phyloP scores from a whole-genome alignment of 192 early-diverging fungal genomes.

The Thamnidium elegans region DNA sequence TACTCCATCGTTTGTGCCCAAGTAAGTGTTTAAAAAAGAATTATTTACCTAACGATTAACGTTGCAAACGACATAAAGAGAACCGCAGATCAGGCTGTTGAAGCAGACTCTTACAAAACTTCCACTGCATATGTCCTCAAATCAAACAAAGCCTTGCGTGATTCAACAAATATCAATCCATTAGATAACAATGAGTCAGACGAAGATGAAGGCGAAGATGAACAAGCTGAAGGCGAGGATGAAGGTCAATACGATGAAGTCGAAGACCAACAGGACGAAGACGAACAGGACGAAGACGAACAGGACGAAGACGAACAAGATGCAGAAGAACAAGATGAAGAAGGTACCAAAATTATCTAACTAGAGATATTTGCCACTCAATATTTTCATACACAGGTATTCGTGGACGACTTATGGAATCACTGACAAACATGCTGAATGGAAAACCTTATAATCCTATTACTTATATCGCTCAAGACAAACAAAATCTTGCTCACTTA shows the following conservation, averaged over 20 bases:
- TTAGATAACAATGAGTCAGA: conserved; percentile 4
- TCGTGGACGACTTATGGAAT: conserved; percentile 3
- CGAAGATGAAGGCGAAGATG: neutral
- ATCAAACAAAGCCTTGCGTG: conserved; percentile 7
- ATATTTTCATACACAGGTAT: neutral
- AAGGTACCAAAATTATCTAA: neutral
- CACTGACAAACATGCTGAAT: conserved; percentile 5
- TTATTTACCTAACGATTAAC: conserved; percentile 5
- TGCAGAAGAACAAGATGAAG: conserved; percentile 1
- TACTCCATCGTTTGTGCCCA: conserved; percentile 5
- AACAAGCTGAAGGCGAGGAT: neutral
- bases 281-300: neutral
- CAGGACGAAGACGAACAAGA: neutral
- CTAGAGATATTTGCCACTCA: neutral
- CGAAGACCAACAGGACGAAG: neutral
- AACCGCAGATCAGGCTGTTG: conserved; percentile 10
- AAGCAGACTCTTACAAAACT: conserved; percentile 8
- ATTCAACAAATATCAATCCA: conserved; percentile 3
- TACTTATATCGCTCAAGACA: conserved; percentile 7
- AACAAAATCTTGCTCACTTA: conserved; percentile 10
- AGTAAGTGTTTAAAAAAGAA: conserved; percentile 17
- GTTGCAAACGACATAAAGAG: conserved; percentile 10
- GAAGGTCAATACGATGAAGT: neutral
- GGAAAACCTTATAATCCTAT: conserved; percentile 16
- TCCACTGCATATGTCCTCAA: conserved; percentile 14